Evolutionary conservation across 164 flowering plant species (phyloP).

Genomic region (Saururus chinensis): DNA sequence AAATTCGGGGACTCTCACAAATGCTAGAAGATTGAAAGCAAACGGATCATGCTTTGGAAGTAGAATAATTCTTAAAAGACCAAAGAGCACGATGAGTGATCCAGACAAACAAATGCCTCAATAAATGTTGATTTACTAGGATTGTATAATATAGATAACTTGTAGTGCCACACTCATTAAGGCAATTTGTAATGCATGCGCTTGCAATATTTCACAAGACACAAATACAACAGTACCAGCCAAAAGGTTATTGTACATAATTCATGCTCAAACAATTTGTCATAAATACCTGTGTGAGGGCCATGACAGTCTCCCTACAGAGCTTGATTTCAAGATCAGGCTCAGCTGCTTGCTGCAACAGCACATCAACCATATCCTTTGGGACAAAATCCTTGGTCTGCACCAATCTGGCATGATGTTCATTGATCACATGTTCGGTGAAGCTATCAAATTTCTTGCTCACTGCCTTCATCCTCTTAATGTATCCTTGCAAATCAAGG

Average conservation of each 20-base stretch:
- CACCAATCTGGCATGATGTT: constrained; percentile 24
- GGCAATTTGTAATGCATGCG: too few relatives aligned
- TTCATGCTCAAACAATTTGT: background rate
- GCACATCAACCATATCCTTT: constrained; percentile 47
- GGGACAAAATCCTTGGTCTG: constrained; percentile 23
- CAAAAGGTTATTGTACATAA: background rate
- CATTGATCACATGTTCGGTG: constrained; percentile 37
- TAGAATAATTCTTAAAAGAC: too few relatives aligned
- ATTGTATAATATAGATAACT: too few relatives aligned
- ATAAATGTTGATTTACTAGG: too few relatives aligned
- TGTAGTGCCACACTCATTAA: too few relatives aligned
- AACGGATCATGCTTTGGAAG: too few relatives aligned
- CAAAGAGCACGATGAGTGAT: too few relatives aligned
- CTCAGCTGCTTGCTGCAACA: constrained; percentile 39
- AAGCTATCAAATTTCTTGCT: constrained; percentile 41
- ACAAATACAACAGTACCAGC: too few relatives aligned
- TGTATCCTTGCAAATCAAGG: constrained; percentile 43
- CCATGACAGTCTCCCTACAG: constrained; percentile 52
- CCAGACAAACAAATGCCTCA: too few relatives aligned
- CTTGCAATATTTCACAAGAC: too few relatives aligned
- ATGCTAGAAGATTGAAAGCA: too few relatives aligned
- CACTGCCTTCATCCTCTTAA: constrained; percentile 47
- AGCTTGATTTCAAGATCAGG: constrained; percentile 54
- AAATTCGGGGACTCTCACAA: too few relatives aligned
- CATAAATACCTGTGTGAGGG: constrained; percentile 38